Evolutionary conservation across 2,329 filamentous ascomycete genomes (phyloP), one percentile per base, ranked within the genome.

Genomic region (Cladosporium sp.): DNA sequence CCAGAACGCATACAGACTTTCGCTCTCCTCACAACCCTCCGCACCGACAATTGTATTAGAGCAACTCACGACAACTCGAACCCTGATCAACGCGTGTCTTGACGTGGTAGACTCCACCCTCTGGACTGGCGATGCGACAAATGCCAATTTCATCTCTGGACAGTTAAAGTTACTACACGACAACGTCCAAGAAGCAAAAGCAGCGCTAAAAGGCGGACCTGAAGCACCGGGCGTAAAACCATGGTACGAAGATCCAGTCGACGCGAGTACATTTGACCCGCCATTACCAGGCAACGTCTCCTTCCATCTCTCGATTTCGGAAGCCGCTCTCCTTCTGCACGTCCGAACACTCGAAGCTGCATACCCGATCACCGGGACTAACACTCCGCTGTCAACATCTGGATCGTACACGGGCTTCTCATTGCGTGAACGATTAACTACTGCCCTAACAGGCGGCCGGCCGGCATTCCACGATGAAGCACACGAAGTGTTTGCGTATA

Each of bases 61-160:
- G 15, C 86, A 91, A 59, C 81, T 97, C 52, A 84, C 85, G 19
- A 77, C 82, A 10, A 83, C 94, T 12, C 84, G 90, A 61, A 84
- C 85, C n/a, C 79, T 91, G 39, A 86, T 97, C 64, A 93, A 89
- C 60, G 84, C 90, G 66, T 87, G 90, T 58, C 83, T 97, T 61
- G 90, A 95, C 71, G 84, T 96, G 47, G 85, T 96, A 50, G 84
- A 88, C 65, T 82, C 95, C 15, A 90, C 88, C 44, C 81, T 88
- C 25, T 87, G 86, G 77, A 88, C 88, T 35, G 85, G 86, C 15
- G 83, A 89, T 67, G 77, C 80, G n/a, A 77, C 75, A 45, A 78
- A 83, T 65, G 79, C 81, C 49, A 74, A 76, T 65, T 82, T 84
- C 70, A 80, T 84, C 67, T 78, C 76, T 62, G 78, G 82, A 57